phyloP scores from a whole-genome alignment of 495 filamentous ascomycete species.

The Poronia punctata region DNA sequence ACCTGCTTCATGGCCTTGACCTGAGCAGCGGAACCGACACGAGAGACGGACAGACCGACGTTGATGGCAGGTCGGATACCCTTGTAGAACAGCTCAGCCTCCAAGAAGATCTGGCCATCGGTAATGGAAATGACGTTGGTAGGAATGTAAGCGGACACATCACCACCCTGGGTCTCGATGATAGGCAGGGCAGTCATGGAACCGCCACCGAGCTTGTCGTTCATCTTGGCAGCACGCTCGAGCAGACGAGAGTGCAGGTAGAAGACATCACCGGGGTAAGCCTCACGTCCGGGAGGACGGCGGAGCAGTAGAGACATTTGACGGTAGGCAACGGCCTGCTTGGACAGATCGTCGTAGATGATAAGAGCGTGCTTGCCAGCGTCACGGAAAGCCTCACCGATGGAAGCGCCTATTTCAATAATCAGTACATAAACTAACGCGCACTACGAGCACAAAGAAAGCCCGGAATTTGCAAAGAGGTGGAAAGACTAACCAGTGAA shows the following conservation, averaged over 20 bases:
- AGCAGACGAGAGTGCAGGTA: slow-evolving; percentile 99
- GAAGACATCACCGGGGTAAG: slow-evolving; percentile 99
- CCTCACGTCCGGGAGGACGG: slow-evolving; percentile 99
- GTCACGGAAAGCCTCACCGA: slow-evolving; percentile 88
- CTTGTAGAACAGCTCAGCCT: slow-evolving; percentile 99
- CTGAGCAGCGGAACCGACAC: slow-evolving; percentile 98
- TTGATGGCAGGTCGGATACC: slow-evolving; percentile 99
- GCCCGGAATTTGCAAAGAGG: not conserved
- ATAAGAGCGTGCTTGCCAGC: slow-evolving; percentile 88
- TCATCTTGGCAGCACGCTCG: slow-evolving; percentile 99
- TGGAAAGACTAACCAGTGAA: slow-evolving; percentile 54
- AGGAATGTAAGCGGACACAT: slow-evolving; percentile 99
- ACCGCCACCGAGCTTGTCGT: slow-evolving; percentile 88
- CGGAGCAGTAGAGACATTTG: slow-evolving; percentile 99
- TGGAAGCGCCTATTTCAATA: slow-evolving; percentile 58
- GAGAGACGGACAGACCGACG: slow-evolving; percentile 99
- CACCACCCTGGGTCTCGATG: slow-evolving; percentile 99
- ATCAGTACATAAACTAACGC: slow-evolving; percentile 64
- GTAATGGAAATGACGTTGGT: slow-evolving; percentile 99
- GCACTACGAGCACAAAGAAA: not conserved
- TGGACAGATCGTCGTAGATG: slow-evolving; percentile 94
- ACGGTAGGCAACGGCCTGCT: slow-evolving; percentile 99
- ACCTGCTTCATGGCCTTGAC: slow-evolving; percentile 99
- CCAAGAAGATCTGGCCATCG: slow-evolving; percentile 99
- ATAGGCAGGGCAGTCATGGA: slow-evolving; percentile 96